These are phyloP conservation scores for Penicillium ucsense DNA, from an alignment of 495 filamentous ascomycete genomes.

Conservation along the genomic window DNA sequence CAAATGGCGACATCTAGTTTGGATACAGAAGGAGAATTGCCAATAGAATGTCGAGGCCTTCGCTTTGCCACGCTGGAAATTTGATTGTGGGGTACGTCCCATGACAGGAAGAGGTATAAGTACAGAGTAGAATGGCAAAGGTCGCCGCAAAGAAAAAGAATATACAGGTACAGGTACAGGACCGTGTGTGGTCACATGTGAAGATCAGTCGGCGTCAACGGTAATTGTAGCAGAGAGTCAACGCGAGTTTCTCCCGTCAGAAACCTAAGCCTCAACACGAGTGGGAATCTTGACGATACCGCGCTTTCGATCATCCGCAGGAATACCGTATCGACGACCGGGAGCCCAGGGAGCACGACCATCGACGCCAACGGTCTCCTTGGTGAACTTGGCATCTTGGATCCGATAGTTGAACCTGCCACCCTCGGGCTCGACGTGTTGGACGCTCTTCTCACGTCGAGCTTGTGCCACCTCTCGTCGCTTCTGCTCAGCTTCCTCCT, in stretches of 20 bases:
- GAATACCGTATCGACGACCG: constrained; percentile 61
- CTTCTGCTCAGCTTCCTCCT: constrained; percentile 29
- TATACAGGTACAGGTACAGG: constrained; percentile 20
- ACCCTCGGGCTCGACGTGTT: constrained; percentile 36
- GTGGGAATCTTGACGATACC: constrained; percentile 65
- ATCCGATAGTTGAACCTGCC: constrained; percentile 78
- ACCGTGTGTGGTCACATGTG: neutral
- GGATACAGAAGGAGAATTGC: neutral
- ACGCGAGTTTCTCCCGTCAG: neutral
- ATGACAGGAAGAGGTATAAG: constrained; percentile 19
- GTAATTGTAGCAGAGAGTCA: neutral
- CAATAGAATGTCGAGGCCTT: neutral
- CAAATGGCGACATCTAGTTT: too few relatives aligned
- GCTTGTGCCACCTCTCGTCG: constrained; percentile 29
- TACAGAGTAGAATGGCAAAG: constrained; percentile 15
- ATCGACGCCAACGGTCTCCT: constrained; percentile 49
- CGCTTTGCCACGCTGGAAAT: constrained; percentile 1
- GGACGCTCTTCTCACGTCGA: constrained; percentile 27
- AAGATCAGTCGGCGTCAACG: neutral
- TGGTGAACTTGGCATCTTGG: constrained; percentile 47
- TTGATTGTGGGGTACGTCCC: neutral
- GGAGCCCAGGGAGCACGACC: constrained; percentile 47
- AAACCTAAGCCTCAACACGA: constrained; percentile 40
- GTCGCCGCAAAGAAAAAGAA: constrained; percentile 9
- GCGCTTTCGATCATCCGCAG: constrained; percentile 60